Conservation (phyloP, 495 filamentous ascomycete genomes). For the Lepraria neglecta region DNA sequence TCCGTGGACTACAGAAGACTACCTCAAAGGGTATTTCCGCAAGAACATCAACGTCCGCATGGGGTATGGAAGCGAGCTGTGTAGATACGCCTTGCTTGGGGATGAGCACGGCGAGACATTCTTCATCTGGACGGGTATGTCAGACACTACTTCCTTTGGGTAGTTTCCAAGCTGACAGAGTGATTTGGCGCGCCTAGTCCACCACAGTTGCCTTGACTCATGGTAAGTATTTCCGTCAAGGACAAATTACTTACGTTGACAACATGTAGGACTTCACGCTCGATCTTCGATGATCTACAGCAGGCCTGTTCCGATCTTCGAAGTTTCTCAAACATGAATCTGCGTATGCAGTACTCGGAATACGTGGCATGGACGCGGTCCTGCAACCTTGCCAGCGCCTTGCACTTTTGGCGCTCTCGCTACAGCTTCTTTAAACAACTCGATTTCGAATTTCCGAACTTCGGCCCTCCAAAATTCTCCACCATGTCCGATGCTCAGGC, state of each 20-base stretch:
- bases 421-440: neutral
- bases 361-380: neutral
- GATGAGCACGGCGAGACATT: neutral
- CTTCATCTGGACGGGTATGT: conserved; percentile 13
- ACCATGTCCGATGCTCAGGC: neutral
- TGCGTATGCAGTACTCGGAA: neutral
- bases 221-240: neutral
- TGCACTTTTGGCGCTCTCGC: neutral
- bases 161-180: neutral
- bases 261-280: neutral
- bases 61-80: conserved; percentile 6
- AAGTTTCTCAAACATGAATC: neutral
- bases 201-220: neutral
- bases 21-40: neutral
- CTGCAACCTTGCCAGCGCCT: neutral
- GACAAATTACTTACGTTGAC: neutral
- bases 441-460: neutral
- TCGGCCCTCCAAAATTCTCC: neutral
- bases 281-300: conserved; percentile 6
- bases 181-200: neutral
- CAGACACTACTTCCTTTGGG: neutral
- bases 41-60: neutral
- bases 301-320: neutral
- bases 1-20: neutral
- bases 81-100: conserved; percentile 1